Conservation (phyloP, 2,329 filamentous ascomycete species). For the Monosporascus ibericus region DNA sequence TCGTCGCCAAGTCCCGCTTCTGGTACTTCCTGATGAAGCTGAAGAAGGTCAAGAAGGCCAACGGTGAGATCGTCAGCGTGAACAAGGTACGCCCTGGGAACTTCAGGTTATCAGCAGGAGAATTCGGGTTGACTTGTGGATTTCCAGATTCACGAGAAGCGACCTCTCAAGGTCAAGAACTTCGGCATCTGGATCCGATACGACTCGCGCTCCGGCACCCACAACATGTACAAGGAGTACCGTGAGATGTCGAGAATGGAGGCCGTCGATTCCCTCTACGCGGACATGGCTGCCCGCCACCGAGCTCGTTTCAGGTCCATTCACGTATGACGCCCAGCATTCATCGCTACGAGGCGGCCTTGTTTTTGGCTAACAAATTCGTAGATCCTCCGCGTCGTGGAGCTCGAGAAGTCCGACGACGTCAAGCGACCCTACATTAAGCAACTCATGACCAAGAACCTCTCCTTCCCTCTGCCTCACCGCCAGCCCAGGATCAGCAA, state of each 20-base stretch:
- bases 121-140: constrained; percentile 8
- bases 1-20: constrained; percentile 99
- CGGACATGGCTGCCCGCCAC: constrained; percentile 99
- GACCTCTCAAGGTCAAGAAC: constrained; percentile 99
- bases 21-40: constrained; percentile 99
- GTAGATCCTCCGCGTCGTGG: constrained; percentile 96
- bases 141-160: constrained; percentile 90
- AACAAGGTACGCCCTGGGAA: constrained; percentile 68
- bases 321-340: constrained; percentile 62
- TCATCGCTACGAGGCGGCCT: constrained; percentile 1
- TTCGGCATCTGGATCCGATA: constrained; percentile 99
- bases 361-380: constrained; percentile 18
- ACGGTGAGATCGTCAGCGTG: constrained; percentile 96
- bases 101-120: neutral
- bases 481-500: constrained; percentile 75
- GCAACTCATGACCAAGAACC: constrained; percentile 90
- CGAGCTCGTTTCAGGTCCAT: constrained; percentile 96
- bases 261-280: constrained; percentile 94
- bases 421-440: constrained; percentile 99
- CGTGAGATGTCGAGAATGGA: constrained; percentile 95
- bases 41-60: constrained; percentile 99
- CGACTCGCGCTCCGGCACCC: constrained; percentile 98
- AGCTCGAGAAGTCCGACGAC: constrained; percentile 90
- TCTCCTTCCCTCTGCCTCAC: constrained; percentile 98
- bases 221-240: constrained; percentile 99